Percentiles rank a stretch among this genome's conserved stretches.
Conservation (phyloP, 805 yeast species). For the Myxozyma lipomycoides region DNA sequence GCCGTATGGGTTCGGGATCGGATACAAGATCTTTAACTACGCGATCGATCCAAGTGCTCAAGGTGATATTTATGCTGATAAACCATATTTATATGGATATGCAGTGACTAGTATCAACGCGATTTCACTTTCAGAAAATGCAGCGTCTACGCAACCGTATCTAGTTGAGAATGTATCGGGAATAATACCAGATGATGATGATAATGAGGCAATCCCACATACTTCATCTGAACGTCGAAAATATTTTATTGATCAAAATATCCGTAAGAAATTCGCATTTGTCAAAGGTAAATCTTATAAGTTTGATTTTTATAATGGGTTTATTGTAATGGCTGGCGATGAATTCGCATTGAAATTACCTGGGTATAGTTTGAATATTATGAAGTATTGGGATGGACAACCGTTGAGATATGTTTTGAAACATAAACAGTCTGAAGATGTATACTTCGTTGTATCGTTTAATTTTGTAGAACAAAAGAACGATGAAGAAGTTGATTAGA, state of each 20-base stretch:
- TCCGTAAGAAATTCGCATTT: conserved; percentile 45
- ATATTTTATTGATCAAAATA: conserved; percentile 42
- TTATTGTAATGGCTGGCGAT: conserved; percentile 44
- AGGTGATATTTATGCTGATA: conserved; percentile 57
- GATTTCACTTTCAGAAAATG: conserved; percentile 31
- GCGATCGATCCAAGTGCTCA: conserved; percentile 61
- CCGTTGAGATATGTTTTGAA: conserved; percentile 40
- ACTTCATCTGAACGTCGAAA: conserved; percentile 42
- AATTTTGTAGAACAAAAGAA: conserved; percentile 11
- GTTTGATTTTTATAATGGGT: conserved; percentile 55
- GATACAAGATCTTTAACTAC: conserved; percentile 53
- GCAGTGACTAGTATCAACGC: conserved; percentile 56
- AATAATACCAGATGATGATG: neutral
- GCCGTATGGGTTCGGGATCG: conserved; percentile 54
- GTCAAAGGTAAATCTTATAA: conserved; percentile 40
- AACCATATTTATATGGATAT: conserved; percentile 61
- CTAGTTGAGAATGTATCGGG: conserved; percentile 11
- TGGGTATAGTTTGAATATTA: conserved; percentile 40
- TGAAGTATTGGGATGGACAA: conserved; percentile 39
- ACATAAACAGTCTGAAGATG: conserved; percentile 27
- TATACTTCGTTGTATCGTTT: conserved; percentile 33
- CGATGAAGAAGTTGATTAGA: neutral
- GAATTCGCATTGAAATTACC: conserved; percentile 53
- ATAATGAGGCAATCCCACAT: conserved; percentile 5
- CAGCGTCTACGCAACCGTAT: conserved; percentile 3